Evolutionary conservation across 345 rosid genomes (phyloP).

Genomic region (Eucalyptus melliodora): DNA sequence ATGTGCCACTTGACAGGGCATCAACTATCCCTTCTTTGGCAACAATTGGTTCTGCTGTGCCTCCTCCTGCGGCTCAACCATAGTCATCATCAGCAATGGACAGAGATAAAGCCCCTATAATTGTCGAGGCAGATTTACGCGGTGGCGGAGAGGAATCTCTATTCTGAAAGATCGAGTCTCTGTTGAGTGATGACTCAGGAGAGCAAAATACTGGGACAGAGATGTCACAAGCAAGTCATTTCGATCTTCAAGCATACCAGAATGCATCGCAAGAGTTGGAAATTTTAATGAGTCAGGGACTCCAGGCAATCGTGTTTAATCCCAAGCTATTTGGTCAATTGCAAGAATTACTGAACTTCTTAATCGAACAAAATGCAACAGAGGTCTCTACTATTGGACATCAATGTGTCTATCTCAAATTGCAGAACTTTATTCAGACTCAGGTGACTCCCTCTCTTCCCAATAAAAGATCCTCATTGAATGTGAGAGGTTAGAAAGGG

Average conservation of each 20-base stretch:
- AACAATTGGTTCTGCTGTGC: neutral
- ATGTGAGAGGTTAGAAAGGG: neutral
- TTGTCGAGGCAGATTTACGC: no score
- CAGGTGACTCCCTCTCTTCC: neutral
- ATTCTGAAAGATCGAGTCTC: no score
- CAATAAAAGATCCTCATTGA: neutral
- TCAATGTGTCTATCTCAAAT: neutral
- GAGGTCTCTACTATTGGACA: neutral
- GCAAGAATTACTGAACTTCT: neutral
- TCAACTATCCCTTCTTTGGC: neutral
- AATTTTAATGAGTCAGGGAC: neutral
- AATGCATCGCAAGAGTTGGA: neutral
- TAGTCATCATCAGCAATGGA: neutral
- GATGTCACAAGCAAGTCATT: no score
- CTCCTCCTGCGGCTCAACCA: neutral
- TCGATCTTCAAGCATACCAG: no score
- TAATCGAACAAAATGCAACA: neutral
- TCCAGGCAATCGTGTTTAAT: neutral
- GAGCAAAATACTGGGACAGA: no score
- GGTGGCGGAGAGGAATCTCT: no score
- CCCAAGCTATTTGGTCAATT: neutral
- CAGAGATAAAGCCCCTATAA: no score
- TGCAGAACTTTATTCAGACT: neutral
- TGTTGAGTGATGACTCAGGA: no score
- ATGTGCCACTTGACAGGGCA: no score